phyloP scores from a whole-genome alignment of 2,329 filamentous ascomycete genomes.

The Pseudogymnoascus sp. region DNA sequence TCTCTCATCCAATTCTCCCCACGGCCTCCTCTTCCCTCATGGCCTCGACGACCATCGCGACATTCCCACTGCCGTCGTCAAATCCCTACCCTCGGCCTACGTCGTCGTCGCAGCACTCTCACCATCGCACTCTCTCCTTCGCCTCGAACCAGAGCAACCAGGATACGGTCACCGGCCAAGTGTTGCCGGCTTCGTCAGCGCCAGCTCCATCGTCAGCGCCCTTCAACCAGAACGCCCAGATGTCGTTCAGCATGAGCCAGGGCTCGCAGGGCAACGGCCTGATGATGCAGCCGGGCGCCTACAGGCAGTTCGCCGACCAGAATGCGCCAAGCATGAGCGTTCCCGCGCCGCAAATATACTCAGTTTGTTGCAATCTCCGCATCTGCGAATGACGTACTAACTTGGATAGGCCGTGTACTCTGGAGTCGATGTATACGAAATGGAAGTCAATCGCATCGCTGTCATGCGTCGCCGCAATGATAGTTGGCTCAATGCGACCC shows the following conservation, averaged over 20 bases:
- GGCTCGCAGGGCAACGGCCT: constrained; percentile 26
- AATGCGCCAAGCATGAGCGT: constrained; percentile 22
- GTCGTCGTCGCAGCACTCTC: neutral
- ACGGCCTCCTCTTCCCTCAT: neutral
- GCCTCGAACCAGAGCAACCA: neutral
- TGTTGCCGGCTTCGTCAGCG: neutral
- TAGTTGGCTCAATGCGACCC: constrained; percentile 95
- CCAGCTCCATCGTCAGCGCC: neutral
- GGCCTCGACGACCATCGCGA: constrained; percentile 8
- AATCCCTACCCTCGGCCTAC: neutral
- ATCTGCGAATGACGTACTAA: neutral
- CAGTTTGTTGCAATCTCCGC: constrained; percentile 36
- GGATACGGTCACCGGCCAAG: neutral
- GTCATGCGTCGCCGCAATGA: constrained; percentile 95
- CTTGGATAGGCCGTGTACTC: constrained; percentile 73
- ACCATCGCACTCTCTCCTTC: neutral
- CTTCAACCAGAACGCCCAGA: constrained; percentile 13
- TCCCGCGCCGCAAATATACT: constrained; percentile 50
- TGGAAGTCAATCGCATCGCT: constrained; percentile 88
- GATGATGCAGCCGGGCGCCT: constrained; percentile 27
- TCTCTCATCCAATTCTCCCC: neutral
- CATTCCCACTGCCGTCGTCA: neutral
- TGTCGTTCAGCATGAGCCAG: constrained; percentile 30
- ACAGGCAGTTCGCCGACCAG: constrained; percentile 24
- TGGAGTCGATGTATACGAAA: constrained; percentile 93